Evolutionary conservation across 805 yeast species (phyloP), one percentile per base, ranked within the genome.

Genomic region (Yamadazyma phyllophila): DNA sequence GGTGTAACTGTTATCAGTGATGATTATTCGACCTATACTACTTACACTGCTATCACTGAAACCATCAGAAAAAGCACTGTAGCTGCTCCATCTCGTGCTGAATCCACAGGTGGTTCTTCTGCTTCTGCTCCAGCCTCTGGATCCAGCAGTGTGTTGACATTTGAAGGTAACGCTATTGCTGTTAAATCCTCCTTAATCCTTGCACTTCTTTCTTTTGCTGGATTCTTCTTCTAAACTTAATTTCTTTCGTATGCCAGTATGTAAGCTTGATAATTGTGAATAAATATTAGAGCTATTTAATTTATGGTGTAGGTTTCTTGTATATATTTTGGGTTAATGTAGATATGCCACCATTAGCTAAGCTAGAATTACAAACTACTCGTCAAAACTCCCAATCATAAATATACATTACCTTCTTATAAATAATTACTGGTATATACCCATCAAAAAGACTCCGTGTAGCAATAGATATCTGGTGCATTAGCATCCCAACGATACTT

Each of bases 391-490:
- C 24, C 24, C 24, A 20, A 20, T 20, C 24, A 20, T 20, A 20
- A 20, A 20, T 20, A 20, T 20, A 29, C 7, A 29, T 29, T 29
- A 29, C 11, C 13, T 11, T n/a, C 31, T n/a, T 29, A 29, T 29
- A 29, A 29, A 29, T 29, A 29, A 29, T 29, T 29, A 26, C 29
- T 11, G 4, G 17, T 13, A 32, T n/a, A 32, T 32, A n/a, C 10
- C 7, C 10, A 47, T 10, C 27, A 52, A 44, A 57, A 65, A 11
- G 66, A 52, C 46, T 74, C 78, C 10, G 65, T 62, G 50, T 70
- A 69, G 48, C 70, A 64, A 52, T 73, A 73, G 36, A 74, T 59
- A 47, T 72, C 73, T 0, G 76, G 76, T 1, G 69, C 59, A 35
- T 61, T 49, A 16, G 44, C 44, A 9, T 43, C 31, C 57, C 61